phyloP scores from a whole-genome alignment of 305 asterid species.

The Solanum hybrid region DNA sequence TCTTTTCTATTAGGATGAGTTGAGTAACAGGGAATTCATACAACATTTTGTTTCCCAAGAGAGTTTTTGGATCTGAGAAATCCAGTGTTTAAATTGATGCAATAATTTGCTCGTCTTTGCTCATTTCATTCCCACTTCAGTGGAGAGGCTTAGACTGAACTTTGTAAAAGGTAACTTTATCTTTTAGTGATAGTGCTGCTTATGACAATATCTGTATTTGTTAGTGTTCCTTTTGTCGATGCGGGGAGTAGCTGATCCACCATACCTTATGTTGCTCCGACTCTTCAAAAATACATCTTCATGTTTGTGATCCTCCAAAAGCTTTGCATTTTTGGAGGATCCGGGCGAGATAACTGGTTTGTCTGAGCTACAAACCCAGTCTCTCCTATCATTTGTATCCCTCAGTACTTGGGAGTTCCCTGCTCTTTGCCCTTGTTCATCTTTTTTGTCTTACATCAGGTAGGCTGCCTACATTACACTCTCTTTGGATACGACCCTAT shows the following conservation, averaged over 20 bases:
- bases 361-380: background rate
- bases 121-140: background rate
- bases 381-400: background rate
- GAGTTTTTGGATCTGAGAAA: constrained; percentile 35
- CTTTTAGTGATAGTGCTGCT: constrained; percentile 2
- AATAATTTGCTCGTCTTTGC: constrained; percentile 22
- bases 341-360: background rate
- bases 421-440: background rate
- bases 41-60: constrained; percentile 25
- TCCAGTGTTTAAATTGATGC: constrained; percentile 21
- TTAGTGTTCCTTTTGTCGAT: background rate
- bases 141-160: constrained; percentile 11
- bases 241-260: background rate
- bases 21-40: constrained; percentile 9
- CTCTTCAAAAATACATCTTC: background rate
- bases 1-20: constrained; percentile 9
- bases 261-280: background rate
- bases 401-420: background rate
- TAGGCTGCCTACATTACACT: background rate
- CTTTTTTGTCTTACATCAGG: background rate
- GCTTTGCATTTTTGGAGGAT: background rate
- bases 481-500: background rate
- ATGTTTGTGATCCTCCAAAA: background rate
- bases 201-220: background rate
- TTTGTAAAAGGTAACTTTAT: background rate